Evolutionary conservation across 768 basidiomycete genomes (phyloP).

Genomic region (Podaxis sp.): DNA sequence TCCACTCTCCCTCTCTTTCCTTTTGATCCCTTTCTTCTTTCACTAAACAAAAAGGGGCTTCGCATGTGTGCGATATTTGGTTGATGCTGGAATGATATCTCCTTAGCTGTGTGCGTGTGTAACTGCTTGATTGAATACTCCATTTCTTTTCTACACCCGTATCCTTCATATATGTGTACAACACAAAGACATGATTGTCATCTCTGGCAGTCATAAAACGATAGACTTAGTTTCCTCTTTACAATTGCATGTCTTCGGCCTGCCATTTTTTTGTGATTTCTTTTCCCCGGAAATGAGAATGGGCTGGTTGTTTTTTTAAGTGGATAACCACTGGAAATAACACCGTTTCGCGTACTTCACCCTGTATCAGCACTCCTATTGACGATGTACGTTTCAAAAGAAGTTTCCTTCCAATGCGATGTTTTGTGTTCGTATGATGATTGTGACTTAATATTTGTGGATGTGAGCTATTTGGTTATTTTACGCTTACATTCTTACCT

Average conservation of each 20-base stretch:
- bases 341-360: background rate
- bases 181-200: conserved; percentile 31
- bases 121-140: conserved; percentile 29
- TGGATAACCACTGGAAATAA: background rate
- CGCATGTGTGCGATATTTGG: conserved; percentile 19
- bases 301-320: conserved; percentile 1
- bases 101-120: conserved; percentile 16
- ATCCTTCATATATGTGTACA: conserved; percentile 35
- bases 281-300: background rate
- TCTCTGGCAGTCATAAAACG: conserved; percentile 26
- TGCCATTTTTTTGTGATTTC: background rate
- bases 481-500: background rate
- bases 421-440: background rate
- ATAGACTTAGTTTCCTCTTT: conserved; percentile 29
- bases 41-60: conserved; percentile 19
- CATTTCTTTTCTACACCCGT: conserved; percentile 19
- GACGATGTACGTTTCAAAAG: conserved; percentile 11
- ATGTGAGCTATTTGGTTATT: background rate
- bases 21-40: conserved; percentile 16
- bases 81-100: conserved; percentile 30
- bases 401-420: background rate
- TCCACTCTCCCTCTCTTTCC: conserved; percentile 27
- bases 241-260: conserved; percentile 4
- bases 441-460: background rate
- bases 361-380: conserved; percentile 1